Evolutionary conservation across 495 filamentous ascomycete genomes (phyloP).

Genomic region (Geoglossum glabrum): DNA sequence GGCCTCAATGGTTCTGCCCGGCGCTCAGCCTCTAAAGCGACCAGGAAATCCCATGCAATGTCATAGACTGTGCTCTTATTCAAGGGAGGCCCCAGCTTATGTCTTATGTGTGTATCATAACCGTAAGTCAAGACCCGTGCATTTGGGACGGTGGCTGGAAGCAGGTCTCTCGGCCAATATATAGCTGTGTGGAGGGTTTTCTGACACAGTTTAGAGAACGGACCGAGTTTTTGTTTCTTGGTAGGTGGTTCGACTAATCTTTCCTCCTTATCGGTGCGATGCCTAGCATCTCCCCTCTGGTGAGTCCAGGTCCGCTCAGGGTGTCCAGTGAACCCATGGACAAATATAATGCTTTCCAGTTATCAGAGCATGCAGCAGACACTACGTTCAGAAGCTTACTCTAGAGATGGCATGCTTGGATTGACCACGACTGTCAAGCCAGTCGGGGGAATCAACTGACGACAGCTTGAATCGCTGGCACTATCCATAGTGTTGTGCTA

Average conservation of each 20-base stretch:
- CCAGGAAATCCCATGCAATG: slow-evolving; percentile 20
- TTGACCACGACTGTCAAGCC: not conserved
- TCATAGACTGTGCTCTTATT: slow-evolving; percentile 19
- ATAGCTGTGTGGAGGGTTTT: not conserved
- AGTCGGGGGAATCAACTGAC: too few species aligned
- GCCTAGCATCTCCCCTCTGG: slow-evolving; percentile 5
- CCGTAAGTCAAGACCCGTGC: slow-evolving; percentile 2
- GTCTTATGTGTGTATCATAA: slow-evolving; percentile 15
- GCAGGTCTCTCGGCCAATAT: slow-evolving; percentile 8
- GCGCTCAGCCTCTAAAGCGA: slow-evolving; percentile 17
- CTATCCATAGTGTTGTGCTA: not conserved
- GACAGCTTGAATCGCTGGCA: too few species aligned
- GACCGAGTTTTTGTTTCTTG: not conserved
- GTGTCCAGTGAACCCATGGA: slow-evolving; percentile 21
- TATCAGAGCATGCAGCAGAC: not conserved
- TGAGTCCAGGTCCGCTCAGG: slow-evolving; percentile 17
- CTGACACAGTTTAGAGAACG: not conserved
- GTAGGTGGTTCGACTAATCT: slow-evolving; percentile 3
- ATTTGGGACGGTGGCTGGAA: not conserved
- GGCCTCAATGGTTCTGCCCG: slow-evolving; percentile 15
- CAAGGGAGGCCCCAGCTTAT: slow-evolving; percentile 9
- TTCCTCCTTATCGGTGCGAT: not conserved
- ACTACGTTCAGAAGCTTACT: not conserved
- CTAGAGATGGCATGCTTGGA: not conserved
- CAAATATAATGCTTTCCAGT: slow-evolving; percentile 10